Base-by-base conservation (phyloP, 176 grass and related monocot species). In the Eremochloa ophiuroides region DNA sequence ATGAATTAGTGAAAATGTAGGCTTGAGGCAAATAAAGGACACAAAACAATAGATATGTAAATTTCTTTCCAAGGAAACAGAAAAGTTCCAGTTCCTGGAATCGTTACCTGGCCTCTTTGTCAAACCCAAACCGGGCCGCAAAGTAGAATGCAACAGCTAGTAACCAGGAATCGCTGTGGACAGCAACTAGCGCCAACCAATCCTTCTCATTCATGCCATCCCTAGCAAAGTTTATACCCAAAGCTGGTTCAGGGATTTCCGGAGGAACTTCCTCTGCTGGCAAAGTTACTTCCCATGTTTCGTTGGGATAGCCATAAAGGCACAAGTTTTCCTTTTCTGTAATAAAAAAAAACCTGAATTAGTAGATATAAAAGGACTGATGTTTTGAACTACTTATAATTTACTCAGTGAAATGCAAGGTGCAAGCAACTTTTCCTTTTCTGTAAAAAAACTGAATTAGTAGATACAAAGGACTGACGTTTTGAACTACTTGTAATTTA, bases 161-260 rank as follows among this genome's bases (percentile, higher is more conserved):
- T 76, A 94, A 84, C 95, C 95, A 97, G 16, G 95, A 89, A 85
- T 97, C 95, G 61, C 92, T 92, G 74, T 97, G 92, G 66, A 94
- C 95, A 2, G 95, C 95, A 74, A 97, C 92, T 65, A 97, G 84
- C 22, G 95, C 87, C 47, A 94, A 85, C 95, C 95, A 97, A 83
- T 97, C 92, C 82, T 97, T 94, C 74, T 92, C 92, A 14, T 92
- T 91, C 95, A 97, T 97, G 37, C 95, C 95, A 28, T 97, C 95
- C 83, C 95, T 94, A 20, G 95, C 92, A 77, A 97, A 97, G 69
- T 97, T 97, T 72, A 97, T 97, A 77, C 95, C 95, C 38, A 94
- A 84, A 38, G 92, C 95, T 82, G 95, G 95, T 78, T 97, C 95
- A 47, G 95, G 95, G 80, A 97, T 91, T 76, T 97, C 95, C 22